A percentile compares a stretch with the other conserved stretches of the same genome.
phyloP scores from a whole-genome alignment of 1,284 basidiomycete genomes.

The Ceratobasidium sp. region DNA sequence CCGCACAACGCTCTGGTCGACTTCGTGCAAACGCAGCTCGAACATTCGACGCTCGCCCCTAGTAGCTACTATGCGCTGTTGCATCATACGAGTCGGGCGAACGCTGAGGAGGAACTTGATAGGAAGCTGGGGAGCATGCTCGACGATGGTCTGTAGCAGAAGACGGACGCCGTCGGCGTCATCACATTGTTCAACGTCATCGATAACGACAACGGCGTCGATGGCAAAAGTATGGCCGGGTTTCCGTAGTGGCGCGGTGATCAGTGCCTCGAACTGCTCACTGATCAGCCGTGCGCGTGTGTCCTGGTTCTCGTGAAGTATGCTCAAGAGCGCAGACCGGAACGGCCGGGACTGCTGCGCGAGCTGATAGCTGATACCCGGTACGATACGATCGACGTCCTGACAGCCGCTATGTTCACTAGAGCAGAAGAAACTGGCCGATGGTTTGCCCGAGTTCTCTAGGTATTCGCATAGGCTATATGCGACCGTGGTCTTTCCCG shows the following conservation, averaged over 20 bases:
- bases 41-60: neutral
- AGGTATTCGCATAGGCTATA: neutral
- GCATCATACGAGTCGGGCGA: neutral
- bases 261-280: neutral
- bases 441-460: neutral
- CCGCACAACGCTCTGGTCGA: neutral
- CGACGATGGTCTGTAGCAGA: neutral
- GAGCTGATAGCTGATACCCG: neutral
- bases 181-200: constrained; percentile 2
- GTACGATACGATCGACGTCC: neutral
- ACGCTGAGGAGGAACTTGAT: neutral
- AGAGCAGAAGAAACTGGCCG: constrained; percentile 20
- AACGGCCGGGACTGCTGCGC: neutral
- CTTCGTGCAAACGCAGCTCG: neutral
- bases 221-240: neutral
- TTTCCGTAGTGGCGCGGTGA: neutral
- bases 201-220: neutral
- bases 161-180: neutral
- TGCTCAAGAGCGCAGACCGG: neutral
- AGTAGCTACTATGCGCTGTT: neutral
- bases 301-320: neutral
- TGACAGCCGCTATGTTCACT: neutral
- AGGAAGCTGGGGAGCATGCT: neutral
- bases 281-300: neutral
- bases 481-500: constrained; percentile 4